Base-by-base conservation (phyloP, 371 early-diverging fungal genomes). In the Mortierella sp. region DNA sequence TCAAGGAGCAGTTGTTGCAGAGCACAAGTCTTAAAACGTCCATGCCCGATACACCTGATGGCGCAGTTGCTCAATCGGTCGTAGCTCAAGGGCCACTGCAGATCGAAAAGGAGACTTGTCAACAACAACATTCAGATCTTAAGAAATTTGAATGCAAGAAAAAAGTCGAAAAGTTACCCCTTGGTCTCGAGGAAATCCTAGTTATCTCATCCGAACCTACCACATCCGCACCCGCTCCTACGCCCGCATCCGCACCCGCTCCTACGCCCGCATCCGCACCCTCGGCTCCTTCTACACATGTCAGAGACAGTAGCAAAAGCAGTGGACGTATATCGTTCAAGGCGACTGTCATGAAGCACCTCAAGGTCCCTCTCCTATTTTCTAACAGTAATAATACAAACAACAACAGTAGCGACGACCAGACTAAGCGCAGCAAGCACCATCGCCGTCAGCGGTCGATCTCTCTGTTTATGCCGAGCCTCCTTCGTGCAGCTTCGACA, bases 351-450 rank as follows among this genome's bases (percentile, higher is more conserved):
- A 61, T 59, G 69, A 59, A 55, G 28, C 72, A 64, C 35, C 28
- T 77, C 47, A 77, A 77, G 39, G 72, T 72, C 20, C 72, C 64
- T 2, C 40, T 47, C 18, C 30, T 77, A 28, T 77, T 72, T 40
- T 40, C 61, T 11, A 58, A 30, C 54, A 66, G n/a, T 20, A 39
- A 37, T 30, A 54, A 26, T 37, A 22, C 5, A 24, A 57, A 5
- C 24, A 16, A 11, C 51, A 59, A 20, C 18, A n/a, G 6, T n/a
- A 60, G 2, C 20, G 18, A n/a, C 40, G 61, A 32, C 39, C 20
- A 37, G 61, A 39, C n/a, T 4, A 12, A 20, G 39, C 16, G 49
- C 18, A 30, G 20, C 12, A 43, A 43, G 37, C 67, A 28, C 16
- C 64, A 45, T 64, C 67, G 68, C 1, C 64, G 77, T 35, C 72